A percentile compares a stretch with the other conserved stretches of the same genome.
These are phyloP conservation scores for Stephanodiscus minutulus DNA, from an alignment of 108 stramenopile genomes.

Conservation along the genomic window DNA sequence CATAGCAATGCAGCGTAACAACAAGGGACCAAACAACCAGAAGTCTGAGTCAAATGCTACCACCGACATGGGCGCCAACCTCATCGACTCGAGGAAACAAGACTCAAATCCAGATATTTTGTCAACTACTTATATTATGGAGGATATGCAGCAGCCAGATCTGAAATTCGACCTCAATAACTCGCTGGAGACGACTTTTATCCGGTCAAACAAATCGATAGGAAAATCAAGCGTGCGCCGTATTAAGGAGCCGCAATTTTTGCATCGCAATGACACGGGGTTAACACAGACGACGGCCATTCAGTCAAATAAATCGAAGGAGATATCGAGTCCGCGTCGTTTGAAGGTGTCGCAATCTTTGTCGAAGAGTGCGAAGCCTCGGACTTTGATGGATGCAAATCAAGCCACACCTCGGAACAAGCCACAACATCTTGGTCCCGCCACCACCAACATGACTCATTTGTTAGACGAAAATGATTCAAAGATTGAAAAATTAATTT, in stretches of 20 bases:
- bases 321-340: neutral
- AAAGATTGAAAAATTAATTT: slow-evolving; percentile 3
- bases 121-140: neutral
- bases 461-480: neutral
- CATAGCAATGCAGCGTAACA: neutral
- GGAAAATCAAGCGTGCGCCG: neutral
- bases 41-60: neutral
- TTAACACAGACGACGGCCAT: neutral
- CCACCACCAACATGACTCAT: neutral
- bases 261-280: neutral
- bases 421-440: neutral
- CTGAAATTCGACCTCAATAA: slow-evolving; percentile 9
- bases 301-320: slow-evolving; percentile 11
- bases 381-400: neutral
- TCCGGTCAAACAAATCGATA: slow-evolving; percentile 17
- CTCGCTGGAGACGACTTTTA: slow-evolving; percentile 16
- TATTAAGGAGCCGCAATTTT: neutral
- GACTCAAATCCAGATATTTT: neutral
- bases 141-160: slow-evolving; percentile 1
- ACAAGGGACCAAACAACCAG: neutral
- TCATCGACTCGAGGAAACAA: neutral
- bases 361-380: neutral
- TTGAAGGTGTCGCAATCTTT: neutral
- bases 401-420: neutral
- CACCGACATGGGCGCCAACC: neutral